Base-by-base conservation (phyloP, 306 rosid species). In the Geum urbanum region DNA sequence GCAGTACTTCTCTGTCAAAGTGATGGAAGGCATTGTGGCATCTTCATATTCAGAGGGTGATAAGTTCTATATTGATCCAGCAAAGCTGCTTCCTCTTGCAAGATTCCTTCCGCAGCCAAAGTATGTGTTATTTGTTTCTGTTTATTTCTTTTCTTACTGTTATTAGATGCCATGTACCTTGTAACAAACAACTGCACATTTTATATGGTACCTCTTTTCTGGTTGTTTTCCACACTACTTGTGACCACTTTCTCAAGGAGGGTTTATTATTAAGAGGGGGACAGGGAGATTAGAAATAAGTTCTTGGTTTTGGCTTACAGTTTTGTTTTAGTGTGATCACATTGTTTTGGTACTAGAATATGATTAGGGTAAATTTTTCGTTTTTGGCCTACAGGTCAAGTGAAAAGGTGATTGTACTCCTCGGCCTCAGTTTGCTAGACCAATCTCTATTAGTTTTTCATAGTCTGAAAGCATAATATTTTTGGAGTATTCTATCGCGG, bases 41-140 rank as follows among this genome's bases (percentile, higher is more conserved):
- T 84, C 92, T 63, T 91, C 99, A 0, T 95, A 91, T 78, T 4
- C 88, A 5, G 16, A 84, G 0, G 99, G 96, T 20, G 97, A 95
- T 79, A 91, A 89, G 86, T 95, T 95, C 78, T 95, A 75, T 53
- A 87, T 95, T 54, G 96, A 95, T 75, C 99, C 99, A 1, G 89
- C 87, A 13, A 95, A 95, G 84, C 91, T 91, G 50, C 82, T 91
- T 78, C 99, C 97, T 20, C 95, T 95, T 46, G 92, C 94, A 49
- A 91, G 97, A 87, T 95, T 95, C 81, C 99, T 95, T 78, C 82
- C 97, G 5, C 97, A 86, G 73, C 97, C 99, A 2, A 95, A 95
- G 98, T 94, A 87, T 72, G 92, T 56, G 92, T 56, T 67, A 66
- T 70, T 62, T 9, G 37, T 49, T 13, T 49, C 13, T 50, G 53